Evolutionary conservation across 441 rosid species (phyloP).

Genomic region (Populus hybrid): DNA sequence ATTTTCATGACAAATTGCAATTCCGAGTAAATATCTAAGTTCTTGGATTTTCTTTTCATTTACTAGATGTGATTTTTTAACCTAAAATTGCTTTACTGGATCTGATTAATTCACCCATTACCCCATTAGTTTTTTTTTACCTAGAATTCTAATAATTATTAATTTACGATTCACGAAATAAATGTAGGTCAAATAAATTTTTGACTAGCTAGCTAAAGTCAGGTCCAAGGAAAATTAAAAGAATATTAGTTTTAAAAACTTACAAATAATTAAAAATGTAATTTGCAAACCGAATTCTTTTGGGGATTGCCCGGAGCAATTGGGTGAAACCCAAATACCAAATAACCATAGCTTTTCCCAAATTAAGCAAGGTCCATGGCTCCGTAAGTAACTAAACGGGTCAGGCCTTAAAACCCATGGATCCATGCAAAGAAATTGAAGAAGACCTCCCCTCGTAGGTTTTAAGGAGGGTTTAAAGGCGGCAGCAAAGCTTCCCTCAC

Average conservation of each 20-base stretch:
- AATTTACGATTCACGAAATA: background rate
- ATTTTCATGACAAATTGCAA: too few relatives aligned
- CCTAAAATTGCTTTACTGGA: background rate
- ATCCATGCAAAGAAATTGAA: background rate
- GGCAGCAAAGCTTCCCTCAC: slow-evolving; percentile 31
- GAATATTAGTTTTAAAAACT: too few relatives aligned
- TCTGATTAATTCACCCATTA: background rate
- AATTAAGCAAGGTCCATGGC: background rate
- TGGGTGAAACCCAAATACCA: background rate
- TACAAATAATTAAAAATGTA: too few relatives aligned
- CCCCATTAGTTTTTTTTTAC: background rate
- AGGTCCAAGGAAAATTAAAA: background rate
- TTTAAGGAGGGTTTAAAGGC: slow-evolving; percentile 85
- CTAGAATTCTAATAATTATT: background rate
- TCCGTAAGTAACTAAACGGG: background rate
- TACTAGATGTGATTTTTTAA: background rate
- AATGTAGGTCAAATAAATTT: background rate
- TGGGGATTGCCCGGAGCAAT: background rate
- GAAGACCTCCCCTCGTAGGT: slow-evolving; percentile 32
- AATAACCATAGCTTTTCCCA: background rate
- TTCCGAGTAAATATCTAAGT: too few relatives aligned
- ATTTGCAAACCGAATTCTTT: background rate
- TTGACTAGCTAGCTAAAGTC: background rate
- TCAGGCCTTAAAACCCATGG: slow-evolving; percentile 4
- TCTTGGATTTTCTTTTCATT: background rate